These are phyloP conservation scores for Ilyonectria sp. DNA, from an alignment of 2,329 filamentous ascomycete genomes.

Conservation along the genomic window DNA sequence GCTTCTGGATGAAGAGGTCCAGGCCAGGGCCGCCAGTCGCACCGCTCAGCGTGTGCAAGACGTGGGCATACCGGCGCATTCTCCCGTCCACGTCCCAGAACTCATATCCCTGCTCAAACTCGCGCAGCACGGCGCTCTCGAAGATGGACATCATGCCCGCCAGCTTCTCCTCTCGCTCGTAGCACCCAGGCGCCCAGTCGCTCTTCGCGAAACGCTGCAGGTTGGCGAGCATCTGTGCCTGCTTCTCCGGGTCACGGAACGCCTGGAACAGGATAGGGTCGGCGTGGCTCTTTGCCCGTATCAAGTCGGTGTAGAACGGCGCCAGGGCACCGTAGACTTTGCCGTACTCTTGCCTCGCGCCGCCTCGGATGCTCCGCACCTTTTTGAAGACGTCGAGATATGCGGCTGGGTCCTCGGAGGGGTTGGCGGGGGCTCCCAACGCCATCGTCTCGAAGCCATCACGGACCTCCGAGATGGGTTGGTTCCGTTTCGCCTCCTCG, in stretches of 20 bases:
- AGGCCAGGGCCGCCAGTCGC: conserved; percentile 76
- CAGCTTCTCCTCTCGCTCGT: conserved; percentile 79
- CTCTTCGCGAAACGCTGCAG: conserved; percentile 83
- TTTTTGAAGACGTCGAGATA: conserved; percentile 79
- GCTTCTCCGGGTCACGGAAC: conserved; percentile 89
- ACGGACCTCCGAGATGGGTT: conserved; percentile 50
- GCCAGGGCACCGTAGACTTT: conserved; percentile 90
- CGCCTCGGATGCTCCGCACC: conserved; percentile 84
- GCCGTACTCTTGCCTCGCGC: conserved; percentile 90
- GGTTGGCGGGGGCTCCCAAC: conserved; percentile 63
- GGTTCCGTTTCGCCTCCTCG: conserved; percentile 73
- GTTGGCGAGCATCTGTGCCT: conserved; percentile 90
- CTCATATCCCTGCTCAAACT: conserved; percentile 95
- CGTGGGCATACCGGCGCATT: conserved; percentile 91
- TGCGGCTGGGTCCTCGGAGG: conserved; percentile 72
- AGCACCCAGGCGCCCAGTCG: conserved; percentile 84
- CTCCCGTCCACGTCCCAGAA: conserved; percentile 88
- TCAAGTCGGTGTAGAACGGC: conserved; percentile 90
- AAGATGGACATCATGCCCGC: conserved; percentile 84
- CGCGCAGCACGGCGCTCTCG: conserved; percentile 89
- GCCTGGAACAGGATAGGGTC: conserved; percentile 89
- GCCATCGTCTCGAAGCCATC: conserved; percentile 88
- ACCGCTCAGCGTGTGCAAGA: conserved; percentile 86
- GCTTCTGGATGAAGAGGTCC: conserved; percentile 90
- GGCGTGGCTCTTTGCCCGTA: conserved; percentile 78